Base-by-base conservation (phyloP, 1,284 basidiomycete species). In the Puccinia triticina region DNA sequence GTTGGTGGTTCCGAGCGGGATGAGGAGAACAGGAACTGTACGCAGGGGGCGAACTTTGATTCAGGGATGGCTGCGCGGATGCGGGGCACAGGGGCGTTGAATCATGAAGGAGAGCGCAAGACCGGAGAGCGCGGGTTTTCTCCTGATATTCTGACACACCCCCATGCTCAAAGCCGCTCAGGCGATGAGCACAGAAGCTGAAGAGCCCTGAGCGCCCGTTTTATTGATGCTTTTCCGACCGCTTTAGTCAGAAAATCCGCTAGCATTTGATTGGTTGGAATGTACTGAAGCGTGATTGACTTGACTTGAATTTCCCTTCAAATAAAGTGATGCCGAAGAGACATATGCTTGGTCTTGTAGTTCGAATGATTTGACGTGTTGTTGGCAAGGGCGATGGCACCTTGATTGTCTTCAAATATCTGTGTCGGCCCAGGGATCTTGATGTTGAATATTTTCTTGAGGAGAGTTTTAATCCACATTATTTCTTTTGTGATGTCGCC, bases 331-430 rank as follows among this genome's bases (percentile, higher is more conserved):
- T 53, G 50, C 23, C 16, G 14, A 4, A 18, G 23, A 8, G 7
- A 53, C 50, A 53, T 59, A 2, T 29, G 57, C 29, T n/a, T 59
- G 2, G 12, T 59, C 26, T 59, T 67, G 64, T 21, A 67, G 34
- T 67, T 67, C 3, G 34, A 23, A 67, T 67, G 64, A 21, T 67
- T 67, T 37, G 64, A 67, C 21, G 29, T 26, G n/a, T 67, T 67
- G n/a, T 64, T 64, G 26, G 8, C 59, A 7, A 64, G 34, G 10
- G 26, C 59, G 29, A 57, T 57, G 55, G 55, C 26, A 4, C 55
- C 55, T 18, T 57, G 4, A 57, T 57, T 57, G 4, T 57, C 59
- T 64, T 64, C 59, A 64, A 32, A 64, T 12, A 64, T 64, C 5
- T 14, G 26, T 2, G 59, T 64, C 29, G 59, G 59, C n/a, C 29